A percentile compares a stretch with the other conserved stretches of the same genome.
Conservation (phyloP, 768 basidiomycete genomes). For the Mycena epipterygia region DNA sequence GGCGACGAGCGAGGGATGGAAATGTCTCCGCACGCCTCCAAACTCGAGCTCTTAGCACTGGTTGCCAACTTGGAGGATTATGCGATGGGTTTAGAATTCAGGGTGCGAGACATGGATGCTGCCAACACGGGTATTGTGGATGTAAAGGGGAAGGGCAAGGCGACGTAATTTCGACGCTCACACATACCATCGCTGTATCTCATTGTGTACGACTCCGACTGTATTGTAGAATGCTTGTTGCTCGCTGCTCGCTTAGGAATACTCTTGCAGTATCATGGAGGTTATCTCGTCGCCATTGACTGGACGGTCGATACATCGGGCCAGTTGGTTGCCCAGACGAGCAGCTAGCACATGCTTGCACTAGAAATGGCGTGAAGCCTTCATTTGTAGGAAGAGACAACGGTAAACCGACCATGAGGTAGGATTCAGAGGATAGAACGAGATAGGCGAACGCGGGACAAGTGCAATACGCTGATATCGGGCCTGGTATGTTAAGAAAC, state of each 20-base stretch:
- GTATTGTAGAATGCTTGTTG: slow-evolving; percentile 29
- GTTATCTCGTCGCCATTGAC: slow-evolving; percentile 64
- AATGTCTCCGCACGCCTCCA: slow-evolving; percentile 34
- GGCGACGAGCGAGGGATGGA: slow-evolving; percentile 34
- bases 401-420: slow-evolving; percentile 68
- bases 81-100: slow-evolving; percentile 72
- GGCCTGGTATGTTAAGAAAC: slow-evolving; percentile 57
- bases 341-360: slow-evolving; percentile 87
- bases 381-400: slow-evolving; percentile 22
- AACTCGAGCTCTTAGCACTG: slow-evolving; percentile 46
- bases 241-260: slow-evolving; percentile 35
- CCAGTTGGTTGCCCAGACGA: slow-evolving; percentile 68
- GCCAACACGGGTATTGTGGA: slow-evolving; percentile 26
- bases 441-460: slow-evolving; percentile 81
- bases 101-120: slow-evolving; percentile 45
- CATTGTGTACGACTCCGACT: slow-evolving; percentile 31
- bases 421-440: slow-evolving; percentile 70
- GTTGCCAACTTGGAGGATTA: slow-evolving; percentile 71
- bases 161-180: slow-evolving; percentile 6
- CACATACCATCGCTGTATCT: slow-evolving; percentile 10
- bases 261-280: slow-evolving; percentile 54
- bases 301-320: slow-evolving; percentile 63
- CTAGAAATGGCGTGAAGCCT: slow-evolving; percentile 51
- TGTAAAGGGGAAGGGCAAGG: slow-evolving; percentile 29
- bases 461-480: slow-evolving; percentile 72